Base-by-base conservation (phyloP, 352 stramenopile species). In the Phytophthora uliginosa region DNA sequence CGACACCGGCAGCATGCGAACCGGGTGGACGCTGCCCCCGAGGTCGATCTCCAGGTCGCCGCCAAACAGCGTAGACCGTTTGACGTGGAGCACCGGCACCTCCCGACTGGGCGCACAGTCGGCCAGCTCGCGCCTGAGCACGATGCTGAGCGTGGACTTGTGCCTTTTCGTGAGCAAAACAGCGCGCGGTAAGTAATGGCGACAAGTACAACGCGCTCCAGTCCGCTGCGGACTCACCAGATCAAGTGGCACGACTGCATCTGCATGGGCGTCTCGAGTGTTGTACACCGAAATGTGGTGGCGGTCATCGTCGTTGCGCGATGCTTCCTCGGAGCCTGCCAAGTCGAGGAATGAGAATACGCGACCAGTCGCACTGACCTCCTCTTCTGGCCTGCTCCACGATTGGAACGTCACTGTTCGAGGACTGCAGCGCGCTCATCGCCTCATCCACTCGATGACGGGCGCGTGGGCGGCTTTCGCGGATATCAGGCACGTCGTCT, bases 1-100 rank as follows among this genome's bases (percentile, higher is more conserved):
- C 18, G 74, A 81, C 1, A 81, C 74, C 8, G 74, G 74, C 1
- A 81, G 64, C 69, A 81, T 81, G 7, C 69, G 56, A 4, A 81
- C 74, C 0, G 74, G 65, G 34, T 77, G 69, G 24, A 75, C 38
- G 7, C 56, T 63, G 0, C 48, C 64, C 5, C 64, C 64, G 15
- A 81, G 69, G 3, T 71, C 65, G n/a, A 81, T 81, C 48, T 81
- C 74, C 15, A 81, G 20, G 26, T 75, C 60, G 8, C 74, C 69
- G 7, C 74, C 69, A 10, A 81, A 63, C 28, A 69, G 15, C 55
- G 33, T 17, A 17, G 59, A 57, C 2, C 74, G 65, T 3, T 68
- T 60, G 26, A 81, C 40, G 42, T 69, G 62, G 17, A 81, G 66
- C 38, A 81, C 51, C 17, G 64, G 74, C 31, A 81, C 34, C 51